Evolutionary conservation across 176 grass and related monocot genomes (phyloP).

Genomic region (Zoysia japonica): DNA sequence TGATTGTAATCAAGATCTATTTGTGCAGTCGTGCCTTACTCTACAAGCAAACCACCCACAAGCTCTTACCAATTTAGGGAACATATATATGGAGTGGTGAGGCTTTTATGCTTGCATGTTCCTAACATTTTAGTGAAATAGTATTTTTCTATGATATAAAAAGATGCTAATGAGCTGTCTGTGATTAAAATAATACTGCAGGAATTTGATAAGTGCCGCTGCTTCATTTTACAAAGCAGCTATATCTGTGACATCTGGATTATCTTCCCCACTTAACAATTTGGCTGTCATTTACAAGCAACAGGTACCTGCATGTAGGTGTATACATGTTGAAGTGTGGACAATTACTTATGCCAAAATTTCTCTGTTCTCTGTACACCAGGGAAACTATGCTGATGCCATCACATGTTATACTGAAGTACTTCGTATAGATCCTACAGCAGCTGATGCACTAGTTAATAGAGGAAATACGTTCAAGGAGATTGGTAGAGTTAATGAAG

Average conservation of each 20-base stretch:
- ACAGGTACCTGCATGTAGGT: slow-evolving; percentile 51
- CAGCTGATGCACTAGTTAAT: slow-evolving; percentile 88
- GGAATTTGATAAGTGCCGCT: slow-evolving; percentile 69
- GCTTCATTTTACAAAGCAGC: slow-evolving; percentile 88
- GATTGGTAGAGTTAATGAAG: slow-evolving; percentile 80
- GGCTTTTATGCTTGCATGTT: slow-evolving; percentile 27
- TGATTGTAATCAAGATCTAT: slow-evolving; percentile 33
- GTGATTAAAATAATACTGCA: slow-evolving; percentile 39
- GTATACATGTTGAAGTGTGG: background rate
- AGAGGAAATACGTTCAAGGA: slow-evolving; percentile 96
- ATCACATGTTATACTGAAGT: slow-evolving; percentile 86
- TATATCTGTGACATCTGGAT: slow-evolving; percentile 75
- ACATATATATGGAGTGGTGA: slow-evolving; percentile 97
- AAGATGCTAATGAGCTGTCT: slow-evolving; percentile 8
- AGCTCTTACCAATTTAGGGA: slow-evolving; percentile 86
- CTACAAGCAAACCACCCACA: slow-evolving; percentile 90
- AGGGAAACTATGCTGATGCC: slow-evolving; percentile 93
- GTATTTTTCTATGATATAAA: slow-evolving; percentile 7
- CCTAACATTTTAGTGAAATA: background rate
- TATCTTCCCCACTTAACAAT: slow-evolving; percentile 88
- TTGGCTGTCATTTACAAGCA: slow-evolving; percentile 95
- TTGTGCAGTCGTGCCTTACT: slow-evolving; percentile 70
- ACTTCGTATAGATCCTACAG: slow-evolving; percentile 71
- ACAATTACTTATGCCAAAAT: background rate
- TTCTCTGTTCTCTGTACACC: slow-evolving; percentile 10